Conservation (phyloP, 2,329 filamentous ascomycete genomes). For the Boeremia exigua region DNA sequence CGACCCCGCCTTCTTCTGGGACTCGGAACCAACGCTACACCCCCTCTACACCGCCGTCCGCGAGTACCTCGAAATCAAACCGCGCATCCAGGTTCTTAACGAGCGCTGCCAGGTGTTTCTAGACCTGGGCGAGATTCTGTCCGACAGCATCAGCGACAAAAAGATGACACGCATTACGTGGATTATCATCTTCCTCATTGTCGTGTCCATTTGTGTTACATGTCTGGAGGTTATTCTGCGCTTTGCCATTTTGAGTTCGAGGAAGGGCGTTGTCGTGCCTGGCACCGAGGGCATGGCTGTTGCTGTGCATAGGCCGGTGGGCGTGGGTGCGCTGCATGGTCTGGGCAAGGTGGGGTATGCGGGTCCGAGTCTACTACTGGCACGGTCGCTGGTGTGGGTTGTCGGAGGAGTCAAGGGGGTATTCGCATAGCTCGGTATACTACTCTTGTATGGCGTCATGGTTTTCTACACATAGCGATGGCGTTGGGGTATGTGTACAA, state of each 20-base stretch:
- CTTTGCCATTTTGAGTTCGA: constrained; percentile 59
- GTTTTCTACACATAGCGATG: constrained; percentile 1
- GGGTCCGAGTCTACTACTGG: constrained; percentile 37
- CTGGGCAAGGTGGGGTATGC: constrained; percentile 27
- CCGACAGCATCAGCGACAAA: constrained; percentile 87
- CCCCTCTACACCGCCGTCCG: constrained; percentile 93
- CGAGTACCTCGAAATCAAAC: constrained; percentile 97
- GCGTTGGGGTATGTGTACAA: not conserved
- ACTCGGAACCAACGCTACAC: constrained; percentile 91
- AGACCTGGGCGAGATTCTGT: constrained; percentile 92
- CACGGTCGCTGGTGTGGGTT: constrained; percentile 33
- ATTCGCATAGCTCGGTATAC: constrained; percentile 5
- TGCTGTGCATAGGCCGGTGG: not conserved
- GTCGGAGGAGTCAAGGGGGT: constrained; percentile 27
- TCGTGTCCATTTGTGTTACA: constrained; percentile 89
- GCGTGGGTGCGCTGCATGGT: constrained; percentile 11
- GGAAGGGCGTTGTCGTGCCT: constrained; percentile 24
- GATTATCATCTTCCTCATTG: constrained; percentile 95
- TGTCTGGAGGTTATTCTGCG: constrained; percentile 86
- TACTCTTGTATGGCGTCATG: not conserved
- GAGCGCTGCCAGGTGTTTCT: constrained; percentile 96
- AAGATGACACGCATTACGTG: constrained; percentile 97
- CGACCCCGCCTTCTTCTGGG: constrained; percentile 98
- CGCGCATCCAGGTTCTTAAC: constrained; percentile 94
- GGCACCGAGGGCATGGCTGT: constrained; percentile 7